Percentiles rank a stretch among this genome's conserved stretches.
These are phyloP conservation scores for Margaritispora aquatica DNA, from an alignment of 495 filamentous ascomycete species.

Conservation along the genomic window DNA sequence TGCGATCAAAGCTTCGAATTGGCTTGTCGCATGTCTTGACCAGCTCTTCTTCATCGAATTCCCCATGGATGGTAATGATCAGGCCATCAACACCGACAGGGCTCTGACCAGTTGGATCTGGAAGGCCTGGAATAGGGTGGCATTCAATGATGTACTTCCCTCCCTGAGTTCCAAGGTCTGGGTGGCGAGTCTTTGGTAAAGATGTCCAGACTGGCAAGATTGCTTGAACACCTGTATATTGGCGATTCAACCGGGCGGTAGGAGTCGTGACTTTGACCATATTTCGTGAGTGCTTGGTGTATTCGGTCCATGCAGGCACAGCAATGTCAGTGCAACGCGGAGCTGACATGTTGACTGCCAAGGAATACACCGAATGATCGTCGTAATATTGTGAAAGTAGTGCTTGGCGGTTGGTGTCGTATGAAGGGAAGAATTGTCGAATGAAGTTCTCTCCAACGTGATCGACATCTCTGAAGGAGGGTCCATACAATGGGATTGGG, in stretches of 20 bases:
- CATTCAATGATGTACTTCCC: constrained; percentile 78
- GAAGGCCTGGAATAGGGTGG: constrained; percentile 63
- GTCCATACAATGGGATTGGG: constrained; percentile 61
- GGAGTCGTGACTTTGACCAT: constrained; percentile 60
- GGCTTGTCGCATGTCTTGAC: constrained; percentile 36
- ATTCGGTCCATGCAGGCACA: constrained; percentile 55
- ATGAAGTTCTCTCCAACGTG: constrained; percentile 72
- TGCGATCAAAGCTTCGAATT: constrained; percentile 77
- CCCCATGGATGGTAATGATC: constrained; percentile 72
- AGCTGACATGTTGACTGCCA: constrained; percentile 58
- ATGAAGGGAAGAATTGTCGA: constrained; percentile 64
- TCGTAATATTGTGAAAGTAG: constrained; percentile 71
- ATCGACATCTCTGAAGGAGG: constrained; percentile 69
- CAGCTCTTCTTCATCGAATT: constrained; percentile 70
- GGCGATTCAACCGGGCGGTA: constrained; percentile 52
- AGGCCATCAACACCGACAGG: constrained; percentile 65
- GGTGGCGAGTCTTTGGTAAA: constrained; percentile 72
- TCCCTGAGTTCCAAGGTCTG: constrained; percentile 52
- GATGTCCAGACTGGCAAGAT: constrained; percentile 62
- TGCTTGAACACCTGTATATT: constrained; percentile 55
- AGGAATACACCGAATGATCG: constrained; percentile 66
- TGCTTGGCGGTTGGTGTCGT: constrained; percentile 61
- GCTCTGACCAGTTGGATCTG: constrained; percentile 62
- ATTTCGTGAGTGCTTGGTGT: constrained; percentile 78
- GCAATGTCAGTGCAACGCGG: constrained; percentile 39